phyloP scores from a whole-genome alignment of 2,329 filamentous ascomycete species.

The Exophiala sp. region DNA sequence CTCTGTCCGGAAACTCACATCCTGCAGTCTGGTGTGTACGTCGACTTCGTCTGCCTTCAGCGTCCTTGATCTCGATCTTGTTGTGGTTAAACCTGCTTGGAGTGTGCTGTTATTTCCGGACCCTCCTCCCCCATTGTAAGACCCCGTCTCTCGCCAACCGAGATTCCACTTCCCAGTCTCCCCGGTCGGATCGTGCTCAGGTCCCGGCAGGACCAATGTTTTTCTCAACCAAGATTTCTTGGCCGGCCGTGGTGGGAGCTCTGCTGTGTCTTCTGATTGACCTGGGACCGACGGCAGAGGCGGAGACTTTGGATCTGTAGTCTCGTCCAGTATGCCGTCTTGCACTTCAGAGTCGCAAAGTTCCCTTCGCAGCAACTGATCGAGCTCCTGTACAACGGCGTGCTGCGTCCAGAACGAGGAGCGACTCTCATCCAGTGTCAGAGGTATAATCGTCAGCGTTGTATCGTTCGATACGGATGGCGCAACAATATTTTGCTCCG shows the following conservation, averaged over 20 bases:
- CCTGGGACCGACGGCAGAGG: not conserved
- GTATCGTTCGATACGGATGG: constrained; percentile 12
- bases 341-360: not conserved
- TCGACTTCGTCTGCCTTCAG: constrained; percentile 30
- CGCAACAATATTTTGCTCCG: constrained; percentile 35
- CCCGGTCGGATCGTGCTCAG: constrained; percentile 25
- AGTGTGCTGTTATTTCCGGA: not conserved
- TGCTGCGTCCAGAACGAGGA: constrained; percentile 42
- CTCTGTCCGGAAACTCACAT: constrained; percentile 40
- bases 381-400: constrained; percentile 38
- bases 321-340: not conserved
- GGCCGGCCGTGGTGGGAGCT: constrained; percentile 10
- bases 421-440: constrained; percentile 38
- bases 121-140: not conserved
- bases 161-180: constrained; percentile 30
- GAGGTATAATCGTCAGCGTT: constrained; percentile 33
- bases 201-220: constrained; percentile 11
- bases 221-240: constrained; percentile 22
- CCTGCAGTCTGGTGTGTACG: constrained; percentile 34
- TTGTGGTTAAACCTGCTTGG: not conserved
- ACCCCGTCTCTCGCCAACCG: constrained; percentile 30
- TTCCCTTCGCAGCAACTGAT: constrained; percentile 14
- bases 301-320: not conserved
- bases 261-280: constrained; percentile 1
- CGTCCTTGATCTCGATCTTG: not conserved